Evolutionary conservation across 2,329 filamentous ascomycete genomes (phyloP), one percentile per base, ranked within the genome.

Genomic region (Paraphaeosphaeria minitans): DNA sequence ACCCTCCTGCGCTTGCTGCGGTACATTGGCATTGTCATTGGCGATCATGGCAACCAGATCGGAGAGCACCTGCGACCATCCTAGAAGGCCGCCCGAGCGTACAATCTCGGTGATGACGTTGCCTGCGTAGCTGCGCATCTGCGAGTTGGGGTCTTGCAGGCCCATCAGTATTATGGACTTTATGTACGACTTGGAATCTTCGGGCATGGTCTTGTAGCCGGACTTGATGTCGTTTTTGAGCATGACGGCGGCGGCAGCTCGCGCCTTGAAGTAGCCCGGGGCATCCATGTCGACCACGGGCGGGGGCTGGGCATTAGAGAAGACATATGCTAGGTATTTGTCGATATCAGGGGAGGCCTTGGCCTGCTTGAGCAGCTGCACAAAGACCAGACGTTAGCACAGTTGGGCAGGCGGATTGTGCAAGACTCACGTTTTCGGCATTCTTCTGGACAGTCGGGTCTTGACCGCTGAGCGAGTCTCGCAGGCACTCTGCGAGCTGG

Each of bases 31-130:
- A 47, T 81, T 82, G 56, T 87, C 80, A 76, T 96, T 96, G 65
- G 86, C 85, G 61, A 96, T 86, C 77, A 96, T 84, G 56, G 87
- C 83, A 65, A 98, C 79, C 21, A 99, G 83, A 67, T 97, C 90
- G 50, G 92, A 89, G 35, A 99, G 83, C 59, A 98, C 82, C 72
- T 96, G 91, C 12, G 95, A 93, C 95, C 95, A 99, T 67, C 88
- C 89, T 74, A 96, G 82, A 65, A 99, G 84, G 49, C 93, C 93
- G 48, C 93, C 93, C 65, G 89, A 87, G 67, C 87, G 87, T 60
- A 99, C 88, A 68, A 97, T 83, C 78, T 98, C 94, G 42, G 95
- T 97, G 68, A 97, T 94, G 72, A 98, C 92, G 74, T 91, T 97
- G 64, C 95, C 95, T 33, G 93, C 90, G 73, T 92, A 93, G 75